Evolutionary conservation across 495 filamentous ascomycete genomes (phyloP), one percentile per base, ranked within the genome.

Genomic region (Evansstolkia leycettana): DNA sequence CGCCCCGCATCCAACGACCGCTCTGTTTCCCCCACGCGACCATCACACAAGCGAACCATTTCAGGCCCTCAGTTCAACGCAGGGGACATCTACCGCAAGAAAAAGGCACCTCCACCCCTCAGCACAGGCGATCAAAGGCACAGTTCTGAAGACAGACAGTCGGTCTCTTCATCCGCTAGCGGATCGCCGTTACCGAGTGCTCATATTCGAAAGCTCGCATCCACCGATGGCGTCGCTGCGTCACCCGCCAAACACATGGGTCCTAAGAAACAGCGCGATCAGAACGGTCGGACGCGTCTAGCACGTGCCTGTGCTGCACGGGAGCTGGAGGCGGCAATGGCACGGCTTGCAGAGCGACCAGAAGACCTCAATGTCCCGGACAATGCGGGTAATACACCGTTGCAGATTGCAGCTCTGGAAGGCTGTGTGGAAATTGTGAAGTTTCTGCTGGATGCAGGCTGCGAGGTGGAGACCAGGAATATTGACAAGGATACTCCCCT

Each of bases 331-430:
- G 59, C 58, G 8, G 82, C 80, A 8, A 80, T 78, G 46, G 61
- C 68, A 31, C 67, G 80, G 37, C 64, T 84, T 20, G 65, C 75
- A 4, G 81, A 89, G 47, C 76, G 82, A 15, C 85, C 83, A 2
- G 79, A 88, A 34, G 84, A 94, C 57, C 60, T 96, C 34, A 82
- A 96, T 53, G 70, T 86, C 33, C 75, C 83, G 28, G 92, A 98
- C 48, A 85, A 93, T 56, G 92, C 89, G 9, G 84, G 82, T 15
- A 95, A 96, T 51, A 87, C 87, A 6, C 92, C 90, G 34, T 61
- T 98, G 23, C 90, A 98, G 48, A 85, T 90, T 44, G 85, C 89
- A 3, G 75, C 86, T 32, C 65, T 98, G 11, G 75, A 87, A 42
- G 90, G 90, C 6, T 77, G 76, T 49, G 73, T 72, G 5, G 75